Percentiles rank a stretch among this genome's conserved stretches.
Evolutionary conservation across 768 basidiomycete genomes (phyloP).

Genomic region (Sarcodon aspratus): DNA sequence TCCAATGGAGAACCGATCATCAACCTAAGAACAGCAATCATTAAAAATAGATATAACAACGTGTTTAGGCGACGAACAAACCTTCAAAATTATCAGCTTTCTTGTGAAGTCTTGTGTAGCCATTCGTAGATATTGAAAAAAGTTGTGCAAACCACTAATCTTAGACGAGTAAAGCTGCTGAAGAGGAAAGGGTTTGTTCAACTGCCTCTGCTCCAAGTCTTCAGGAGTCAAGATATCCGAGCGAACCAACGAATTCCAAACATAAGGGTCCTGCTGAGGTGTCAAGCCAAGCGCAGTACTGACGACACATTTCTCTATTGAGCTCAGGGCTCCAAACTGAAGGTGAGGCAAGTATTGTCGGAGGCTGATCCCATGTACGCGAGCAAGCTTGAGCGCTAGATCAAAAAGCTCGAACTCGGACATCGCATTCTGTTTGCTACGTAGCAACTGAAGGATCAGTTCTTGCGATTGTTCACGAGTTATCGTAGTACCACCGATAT

Average conservation of each 20-base stretch:
- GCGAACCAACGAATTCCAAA: constrained; percentile 49
- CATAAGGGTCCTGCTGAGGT: constrained; percentile 27
- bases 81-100: constrained; percentile 48
- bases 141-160: constrained; percentile 37
- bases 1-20: constrained; percentile 48
- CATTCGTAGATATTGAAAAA: constrained; percentile 50
- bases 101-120: constrained; percentile 46
- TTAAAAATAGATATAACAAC: neutral
- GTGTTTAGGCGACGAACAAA: constrained; percentile 12
- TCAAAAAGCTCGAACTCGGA: constrained; percentile 55
- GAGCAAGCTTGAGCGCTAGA: constrained; percentile 33
- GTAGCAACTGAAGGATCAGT: constrained; percentile 33
- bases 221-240: constrained; percentile 44
- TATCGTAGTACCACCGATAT: constrained; percentile 7
- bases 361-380: constrained; percentile 32
- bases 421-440: constrained; percentile 37
- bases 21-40: constrained; percentile 27
- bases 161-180: constrained; percentile 53
- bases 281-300: constrained; percentile 28
- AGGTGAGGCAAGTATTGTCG: constrained; percentile 36
- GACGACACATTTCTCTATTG: constrained; percentile 42
- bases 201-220: constrained; percentile 39
- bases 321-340: constrained; percentile 43
- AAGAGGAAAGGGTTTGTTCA: constrained; percentile 41
- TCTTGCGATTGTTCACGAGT: constrained; percentile 13